Base-by-base conservation (phyloP, 176 grass and related monocot species). In the Miscanthus lutarioriparius region DNA sequence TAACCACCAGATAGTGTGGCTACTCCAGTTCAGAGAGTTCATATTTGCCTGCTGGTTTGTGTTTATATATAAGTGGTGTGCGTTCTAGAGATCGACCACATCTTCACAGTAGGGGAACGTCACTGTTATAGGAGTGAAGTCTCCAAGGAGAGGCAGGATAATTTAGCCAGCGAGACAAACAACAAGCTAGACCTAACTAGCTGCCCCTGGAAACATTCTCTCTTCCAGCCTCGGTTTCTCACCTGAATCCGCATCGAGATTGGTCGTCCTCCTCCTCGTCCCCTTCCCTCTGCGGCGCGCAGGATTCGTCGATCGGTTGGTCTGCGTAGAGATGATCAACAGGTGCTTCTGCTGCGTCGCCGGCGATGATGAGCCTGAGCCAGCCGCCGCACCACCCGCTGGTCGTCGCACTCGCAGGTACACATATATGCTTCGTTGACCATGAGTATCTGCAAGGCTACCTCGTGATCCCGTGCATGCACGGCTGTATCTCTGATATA, bases 271-370 rank as follows among this genome's bases (percentile, higher is more conserved):
- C 61, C 5, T 49, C 16, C 45, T 35, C 74, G 13, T 65, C 72
- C 44, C 17, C 32, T 0, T 10, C 8, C 35, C 17, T 78, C 64
- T 68, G 11, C 30, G 1, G 17, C 25, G 67, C 9, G 25, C 13
- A 23, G 13, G 19, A 33, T 47, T 25, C 37, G 13, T 25, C 49
- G 56, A 58, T 26, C 64, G 8, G 2, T 48, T 5, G 8, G 4
- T 45, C 10, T 6, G 11, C 6, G 40, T 38, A 7, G 78, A 80
- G 75, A 91, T 91, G 92, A 77, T 94, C 86, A 38, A 44, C 19
- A 70, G 67, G 75, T 96, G 85, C 84, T 65, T 88, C 43, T 87
- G 88, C 56, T 96, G 91, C 77, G 65, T 88, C 73, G 54, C 78
- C 56, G 75, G 85, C 43, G 79, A 86, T 5, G 72, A 51, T 26